These are phyloP conservation scores for Phytophthora agathidicida DNA, from an alignment of 352 stramenopile species.

Conservation along the genomic window DNA sequence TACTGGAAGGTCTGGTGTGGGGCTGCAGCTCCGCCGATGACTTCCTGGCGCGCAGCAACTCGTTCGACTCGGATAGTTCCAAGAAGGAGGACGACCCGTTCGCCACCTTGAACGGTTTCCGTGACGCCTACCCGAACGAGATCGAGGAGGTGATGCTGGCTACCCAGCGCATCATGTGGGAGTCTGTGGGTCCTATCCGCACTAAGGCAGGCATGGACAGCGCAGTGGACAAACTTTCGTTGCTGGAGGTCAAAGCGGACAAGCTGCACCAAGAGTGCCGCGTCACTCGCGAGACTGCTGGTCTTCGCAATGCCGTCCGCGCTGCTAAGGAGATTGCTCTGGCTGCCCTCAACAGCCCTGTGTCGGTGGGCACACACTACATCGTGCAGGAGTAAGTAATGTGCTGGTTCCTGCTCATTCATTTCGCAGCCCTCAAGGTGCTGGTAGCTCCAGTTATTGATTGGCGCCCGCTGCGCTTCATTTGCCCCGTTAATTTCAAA, in stretches of 20 bases:
- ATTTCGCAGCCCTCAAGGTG: too few species aligned
- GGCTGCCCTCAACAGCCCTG: constrained; percentile 76
- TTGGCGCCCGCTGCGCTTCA: too few species aligned
- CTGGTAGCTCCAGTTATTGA: too few species aligned
- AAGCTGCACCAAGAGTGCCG: constrained; percentile 73
- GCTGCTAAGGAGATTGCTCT: constrained; percentile 88
- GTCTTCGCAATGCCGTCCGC: constrained; percentile 89
- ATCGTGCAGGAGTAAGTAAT: constrained; percentile 56
- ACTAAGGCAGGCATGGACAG: constrained; percentile 73
- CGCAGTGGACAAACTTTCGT: constrained; percentile 81
- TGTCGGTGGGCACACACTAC: constrained; percentile 92
- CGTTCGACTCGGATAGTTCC: constrained; percentile 12
- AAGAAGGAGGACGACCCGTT: constrained; percentile 47
- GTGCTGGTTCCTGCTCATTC: too few species aligned
- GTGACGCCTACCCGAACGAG: constrained; percentile 53
- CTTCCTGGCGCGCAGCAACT: constrained; percentile 44
- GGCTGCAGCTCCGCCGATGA: constrained; percentile 89
- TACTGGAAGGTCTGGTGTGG: constrained; percentile 95
- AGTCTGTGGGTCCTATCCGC: constrained; percentile 92
- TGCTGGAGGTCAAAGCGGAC: constrained; percentile 80
- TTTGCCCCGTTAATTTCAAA: too few species aligned
- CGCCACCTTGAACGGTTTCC: constrained; percentile 38
- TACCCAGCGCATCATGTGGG: constrained; percentile 92
- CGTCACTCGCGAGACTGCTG: constrained; percentile 77
- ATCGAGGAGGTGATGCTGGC: constrained; percentile 66